These are phyloP conservation scores for Lactarius akahatsu DNA, from an alignment of 768 basidiomycete genomes.

Conservation along the genomic window DNA sequence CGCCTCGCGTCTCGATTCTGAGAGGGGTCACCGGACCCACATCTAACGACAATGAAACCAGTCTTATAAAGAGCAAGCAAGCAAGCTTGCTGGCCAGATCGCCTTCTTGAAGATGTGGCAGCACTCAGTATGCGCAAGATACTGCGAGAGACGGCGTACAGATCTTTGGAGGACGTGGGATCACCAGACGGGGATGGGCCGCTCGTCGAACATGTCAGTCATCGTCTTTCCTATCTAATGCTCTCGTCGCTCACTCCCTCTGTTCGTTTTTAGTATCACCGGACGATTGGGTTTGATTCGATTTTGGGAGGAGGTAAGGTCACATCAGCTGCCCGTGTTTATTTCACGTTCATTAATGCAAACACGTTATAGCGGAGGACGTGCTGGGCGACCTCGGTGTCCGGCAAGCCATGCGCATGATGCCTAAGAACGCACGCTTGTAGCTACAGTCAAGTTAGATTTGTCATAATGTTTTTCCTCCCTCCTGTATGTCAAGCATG, in stretches of 20 bases:
- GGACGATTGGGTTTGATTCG: constrained; percentile 65
- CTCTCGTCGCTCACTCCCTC: not conserved
- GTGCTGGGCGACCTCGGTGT: constrained; percentile 79
- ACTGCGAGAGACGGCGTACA: constrained; percentile 82
- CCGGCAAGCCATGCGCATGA: constrained; percentile 71
- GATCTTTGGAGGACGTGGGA: constrained; percentile 82
- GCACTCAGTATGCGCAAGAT: constrained; percentile 71
- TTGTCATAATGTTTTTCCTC: not conserved
- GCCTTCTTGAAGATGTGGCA: constrained; percentile 79
- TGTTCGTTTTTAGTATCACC: constrained; percentile 50
- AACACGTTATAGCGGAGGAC: constrained; percentile 55
- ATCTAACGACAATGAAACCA: constrained; percentile 30
- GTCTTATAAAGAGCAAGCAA: constrained; percentile 72
- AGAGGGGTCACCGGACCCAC: not conserved
- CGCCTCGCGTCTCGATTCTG: not conserved
- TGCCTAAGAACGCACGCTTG: constrained; percentile 67
- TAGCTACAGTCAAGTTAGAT: constrained; percentile 35
- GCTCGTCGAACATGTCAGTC: constrained; percentile 65
- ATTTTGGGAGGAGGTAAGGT: constrained; percentile 63
- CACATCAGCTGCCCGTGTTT: not conserved
- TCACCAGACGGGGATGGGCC: constrained; percentile 86
- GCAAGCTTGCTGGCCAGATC: constrained; percentile 76
- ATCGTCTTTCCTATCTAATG: not conserved
- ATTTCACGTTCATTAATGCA: constrained; percentile 3
- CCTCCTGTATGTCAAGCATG: not conserved